phyloP scores from a whole-genome alignment of 1,284 basidiomycete species.

The Ceratobasidium theobromae region DNA sequence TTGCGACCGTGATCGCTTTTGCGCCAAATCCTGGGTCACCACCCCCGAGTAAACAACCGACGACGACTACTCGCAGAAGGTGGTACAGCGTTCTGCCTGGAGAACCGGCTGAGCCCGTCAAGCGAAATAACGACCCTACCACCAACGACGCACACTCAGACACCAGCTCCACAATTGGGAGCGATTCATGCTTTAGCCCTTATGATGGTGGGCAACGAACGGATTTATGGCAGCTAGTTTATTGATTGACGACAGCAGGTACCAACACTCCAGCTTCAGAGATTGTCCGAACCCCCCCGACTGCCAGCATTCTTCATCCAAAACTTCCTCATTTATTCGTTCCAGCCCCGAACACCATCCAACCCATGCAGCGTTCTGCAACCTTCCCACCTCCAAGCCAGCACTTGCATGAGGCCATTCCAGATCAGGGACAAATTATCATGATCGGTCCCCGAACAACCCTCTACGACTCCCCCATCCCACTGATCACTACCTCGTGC shows the following conservation, averaged over 20 bases:
- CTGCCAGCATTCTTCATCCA: background rate
- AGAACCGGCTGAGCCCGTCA: background rate
- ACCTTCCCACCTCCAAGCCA: background rate
- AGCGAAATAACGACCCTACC: background rate
- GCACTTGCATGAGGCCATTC: background rate
- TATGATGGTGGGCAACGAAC: background rate
- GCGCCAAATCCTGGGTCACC: constrained; percentile 15
- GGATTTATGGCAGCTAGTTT: background rate
- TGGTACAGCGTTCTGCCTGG: background rate
- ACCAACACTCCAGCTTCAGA: background rate
- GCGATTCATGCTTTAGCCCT: background rate
- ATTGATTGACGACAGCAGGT: background rate
- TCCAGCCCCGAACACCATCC: background rate
- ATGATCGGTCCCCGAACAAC: background rate
- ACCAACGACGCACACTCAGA: background rate
- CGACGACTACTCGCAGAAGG: background rate
- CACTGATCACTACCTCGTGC: background rate
- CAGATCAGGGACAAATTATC: background rate
- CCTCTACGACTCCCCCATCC: background rate
- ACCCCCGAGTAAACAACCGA: background rate
- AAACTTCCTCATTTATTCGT: background rate
- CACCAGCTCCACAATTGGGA: background rate
- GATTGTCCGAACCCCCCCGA: background rate
- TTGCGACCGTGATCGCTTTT: constrained; percentile 2
- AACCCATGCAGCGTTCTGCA: background rate